These are phyloP conservation scores for Fusarium acutatum DNA, from an alignment of 2,329 filamentous ascomycete species.

Conservation along the genomic window DNA sequence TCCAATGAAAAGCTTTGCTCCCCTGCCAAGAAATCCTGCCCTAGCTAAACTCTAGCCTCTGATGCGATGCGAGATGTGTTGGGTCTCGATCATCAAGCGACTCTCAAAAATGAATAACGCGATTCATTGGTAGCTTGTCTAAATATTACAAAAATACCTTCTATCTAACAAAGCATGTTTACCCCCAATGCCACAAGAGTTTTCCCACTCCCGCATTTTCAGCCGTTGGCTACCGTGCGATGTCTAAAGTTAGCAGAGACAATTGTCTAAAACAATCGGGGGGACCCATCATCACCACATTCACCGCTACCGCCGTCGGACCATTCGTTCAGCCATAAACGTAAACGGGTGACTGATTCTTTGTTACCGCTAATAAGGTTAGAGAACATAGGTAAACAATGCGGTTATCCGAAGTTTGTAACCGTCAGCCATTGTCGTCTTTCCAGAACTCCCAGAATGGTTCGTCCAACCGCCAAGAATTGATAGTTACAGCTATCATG, in stretches of 20 bases:
- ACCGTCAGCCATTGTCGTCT: background rate
- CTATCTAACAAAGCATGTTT: background rate
- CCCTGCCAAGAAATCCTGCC: constrained; percentile 36
- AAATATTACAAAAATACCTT: background rate
- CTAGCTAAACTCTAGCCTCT: background rate
- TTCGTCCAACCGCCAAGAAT: background rate
- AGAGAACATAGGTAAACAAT: background rate
- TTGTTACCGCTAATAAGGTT: background rate
- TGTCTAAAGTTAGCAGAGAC: background rate
- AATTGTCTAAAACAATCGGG: constrained; percentile 14
- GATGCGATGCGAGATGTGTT: background rate
- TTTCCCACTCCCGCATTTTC: background rate
- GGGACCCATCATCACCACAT: constrained; percentile 9
- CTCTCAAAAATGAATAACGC: background rate
- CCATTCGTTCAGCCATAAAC: background rate
- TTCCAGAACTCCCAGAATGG: background rate
- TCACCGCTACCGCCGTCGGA: constrained; percentile 2
- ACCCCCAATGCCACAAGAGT: background rate
- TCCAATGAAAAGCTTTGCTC: constrained; percentile 16
- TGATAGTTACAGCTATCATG: constrained; percentile 1
- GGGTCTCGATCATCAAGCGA: background rate
- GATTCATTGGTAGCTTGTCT: background rate
- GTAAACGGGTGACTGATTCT: background rate
- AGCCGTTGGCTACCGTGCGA: background rate
- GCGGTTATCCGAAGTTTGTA: constrained; percentile 1